Percentiles rank a stretch among this genome's conserved stretches.
These are phyloP conservation scores for Thermomucor indicae-seudaticae DNA, from an alignment of 371 early-diverging fungal species.

Conservation along the genomic window DNA sequence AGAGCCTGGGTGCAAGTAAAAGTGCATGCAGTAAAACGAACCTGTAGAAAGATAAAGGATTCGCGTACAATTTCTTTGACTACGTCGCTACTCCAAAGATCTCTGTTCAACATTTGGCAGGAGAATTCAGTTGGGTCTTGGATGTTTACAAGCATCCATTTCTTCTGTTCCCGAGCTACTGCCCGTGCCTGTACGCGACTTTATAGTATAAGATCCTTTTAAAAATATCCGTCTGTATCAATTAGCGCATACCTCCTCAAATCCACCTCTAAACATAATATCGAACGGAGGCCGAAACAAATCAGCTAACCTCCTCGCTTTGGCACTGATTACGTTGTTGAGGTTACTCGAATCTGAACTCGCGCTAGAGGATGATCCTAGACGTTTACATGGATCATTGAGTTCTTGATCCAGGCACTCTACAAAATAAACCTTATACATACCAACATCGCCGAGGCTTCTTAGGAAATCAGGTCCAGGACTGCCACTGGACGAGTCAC, in stretches of 20 bases:
- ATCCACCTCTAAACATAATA: slow-evolving; percentile 76
- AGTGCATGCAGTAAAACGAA: slow-evolving; percentile 13
- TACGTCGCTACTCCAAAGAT: slow-evolving; percentile 80
- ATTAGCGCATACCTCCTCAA: slow-evolving; percentile 55
- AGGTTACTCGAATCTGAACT: slow-evolving; percentile 1
- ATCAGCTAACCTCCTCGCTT: slow-evolving; percentile 57
- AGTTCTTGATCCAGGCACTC: neutral
- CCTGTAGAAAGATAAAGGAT: slow-evolving; percentile 84
- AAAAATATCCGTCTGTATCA: neutral
- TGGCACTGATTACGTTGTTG: slow-evolving; percentile 17
- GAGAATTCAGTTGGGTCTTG: slow-evolving; percentile 82
- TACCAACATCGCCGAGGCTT: neutral
- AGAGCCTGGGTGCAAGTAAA: neutral
- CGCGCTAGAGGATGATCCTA: neutral
- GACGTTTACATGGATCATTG: neutral
- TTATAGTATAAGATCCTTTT: neutral
- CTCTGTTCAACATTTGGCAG: slow-evolving; percentile 88
- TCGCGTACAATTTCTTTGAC: slow-evolving; percentile 76
- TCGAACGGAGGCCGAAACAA: slow-evolving; percentile 87
- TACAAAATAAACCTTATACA: no score
- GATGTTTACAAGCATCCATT: slow-evolving; percentile 87
- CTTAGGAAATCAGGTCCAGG: slow-evolving; percentile 20
- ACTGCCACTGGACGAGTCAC: slow-evolving; percentile 38
- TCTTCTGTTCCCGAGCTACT: slow-evolving; percentile 56
- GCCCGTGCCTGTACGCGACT: slow-evolving; percentile 56